Percentiles rank a stretch among this genome's conserved stretches.
phyloP scores from a whole-genome alignment of 257 asterid genomes.

The Coffea canephora region DNA sequence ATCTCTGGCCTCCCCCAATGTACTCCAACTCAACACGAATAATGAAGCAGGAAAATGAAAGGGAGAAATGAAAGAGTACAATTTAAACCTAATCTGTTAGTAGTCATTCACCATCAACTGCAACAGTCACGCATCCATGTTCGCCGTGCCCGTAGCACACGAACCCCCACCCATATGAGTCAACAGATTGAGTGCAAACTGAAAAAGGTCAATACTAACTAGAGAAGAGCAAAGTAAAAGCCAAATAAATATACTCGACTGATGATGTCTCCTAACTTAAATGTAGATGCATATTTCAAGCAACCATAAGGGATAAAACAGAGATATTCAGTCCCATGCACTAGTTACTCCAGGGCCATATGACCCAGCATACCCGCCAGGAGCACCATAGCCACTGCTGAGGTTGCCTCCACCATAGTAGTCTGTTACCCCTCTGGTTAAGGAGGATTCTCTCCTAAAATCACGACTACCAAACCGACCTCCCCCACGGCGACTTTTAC shows the following conservation, averaged over 20 bases:
- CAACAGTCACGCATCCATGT: slow-evolving; percentile 24
- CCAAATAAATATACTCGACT: slow-evolving; percentile 16
- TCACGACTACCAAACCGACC: slow-evolving; percentile 83
- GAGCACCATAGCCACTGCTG: slow-evolving; percentile 28
- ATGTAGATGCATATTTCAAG: slow-evolving; percentile 13
- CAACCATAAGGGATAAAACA: neutral
- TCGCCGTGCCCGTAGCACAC: slow-evolving; percentile 26
- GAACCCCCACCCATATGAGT: slow-evolving; percentile 30
- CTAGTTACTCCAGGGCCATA: slow-evolving; percentile 63
- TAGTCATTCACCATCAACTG: slow-evolving; percentile 29
- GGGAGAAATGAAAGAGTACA: slow-evolving; percentile 21
- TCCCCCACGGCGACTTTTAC: slow-evolving; percentile 67
- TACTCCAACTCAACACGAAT: slow-evolving; percentile 14
- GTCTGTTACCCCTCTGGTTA: slow-evolving; percentile 51
- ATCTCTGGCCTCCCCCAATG: slow-evolving; percentile 28
- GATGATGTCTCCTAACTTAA: slow-evolving; percentile 15
- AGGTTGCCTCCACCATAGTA: slow-evolving; percentile 46
- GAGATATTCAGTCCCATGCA: slow-evolving; percentile 64
- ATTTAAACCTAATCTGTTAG: slow-evolving; percentile 35
- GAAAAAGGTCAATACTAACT: slow-evolving; percentile 20
- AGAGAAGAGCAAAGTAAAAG: neutral
- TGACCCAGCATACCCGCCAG: slow-evolving; percentile 51
- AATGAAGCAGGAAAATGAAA: slow-evolving; percentile 18
- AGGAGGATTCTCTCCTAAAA: slow-evolving; percentile 57
- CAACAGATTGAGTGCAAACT: slow-evolving; percentile 22